phyloP scores from a whole-genome alignment of 495 filamentous ascomycete genomes.

The Hypoxylon fragiforme region DNA sequence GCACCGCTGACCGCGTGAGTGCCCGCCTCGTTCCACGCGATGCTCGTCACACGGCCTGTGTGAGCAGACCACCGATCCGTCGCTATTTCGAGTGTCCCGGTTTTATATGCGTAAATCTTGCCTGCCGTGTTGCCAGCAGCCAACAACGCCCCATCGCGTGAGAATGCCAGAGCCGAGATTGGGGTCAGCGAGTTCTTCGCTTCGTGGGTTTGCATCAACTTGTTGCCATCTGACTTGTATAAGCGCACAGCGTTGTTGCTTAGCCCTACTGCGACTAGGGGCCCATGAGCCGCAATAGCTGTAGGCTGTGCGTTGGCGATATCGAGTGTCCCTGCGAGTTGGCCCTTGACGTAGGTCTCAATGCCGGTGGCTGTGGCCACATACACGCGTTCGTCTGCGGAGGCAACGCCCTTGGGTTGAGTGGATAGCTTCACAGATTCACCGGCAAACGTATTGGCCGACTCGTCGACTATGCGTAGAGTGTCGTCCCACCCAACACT shows the following conservation, averaged over 20 bases:
- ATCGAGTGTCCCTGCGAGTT: slow-evolving; percentile 52
- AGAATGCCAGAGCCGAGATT: slow-evolving; percentile 77
- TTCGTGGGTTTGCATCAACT: slow-evolving; percentile 46
- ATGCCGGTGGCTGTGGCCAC: slow-evolving; percentile 70
- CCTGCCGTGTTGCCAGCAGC: slow-evolving; percentile 83
- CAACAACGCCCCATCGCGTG: slow-evolving; percentile 68
- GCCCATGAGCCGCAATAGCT: slow-evolving; percentile 67
- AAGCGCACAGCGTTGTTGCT: slow-evolving; percentile 73
- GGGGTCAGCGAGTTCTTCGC: slow-evolving; percentile 57
- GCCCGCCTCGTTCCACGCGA: slow-evolving; percentile 78
- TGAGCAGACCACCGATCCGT: slow-evolving; percentile 90
- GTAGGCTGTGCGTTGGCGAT: slow-evolving; percentile 61
- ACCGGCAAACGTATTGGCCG: slow-evolving; percentile 53
- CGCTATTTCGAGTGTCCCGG: slow-evolving; percentile 59
- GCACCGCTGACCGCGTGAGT: slow-evolving; percentile 81
- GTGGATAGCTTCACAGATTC: slow-evolving; percentile 49
- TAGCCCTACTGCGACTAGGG: slow-evolving; percentile 72
- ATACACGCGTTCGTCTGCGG: slow-evolving; percentile 51
- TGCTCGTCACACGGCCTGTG: slow-evolving; percentile 78
- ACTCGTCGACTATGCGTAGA: slow-evolving; percentile 72
- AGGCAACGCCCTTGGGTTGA: slow-evolving; percentile 56
- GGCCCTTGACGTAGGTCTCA: slow-evolving; percentile 64
- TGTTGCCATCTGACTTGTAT: slow-evolving; percentile 58
- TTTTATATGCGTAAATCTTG: slow-evolving; percentile 78
- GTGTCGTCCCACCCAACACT: slow-evolving; percentile 97